Evolutionary conservation across 257 asterid genomes (phyloP).

Genomic region (Rhazya stricta): DNA sequence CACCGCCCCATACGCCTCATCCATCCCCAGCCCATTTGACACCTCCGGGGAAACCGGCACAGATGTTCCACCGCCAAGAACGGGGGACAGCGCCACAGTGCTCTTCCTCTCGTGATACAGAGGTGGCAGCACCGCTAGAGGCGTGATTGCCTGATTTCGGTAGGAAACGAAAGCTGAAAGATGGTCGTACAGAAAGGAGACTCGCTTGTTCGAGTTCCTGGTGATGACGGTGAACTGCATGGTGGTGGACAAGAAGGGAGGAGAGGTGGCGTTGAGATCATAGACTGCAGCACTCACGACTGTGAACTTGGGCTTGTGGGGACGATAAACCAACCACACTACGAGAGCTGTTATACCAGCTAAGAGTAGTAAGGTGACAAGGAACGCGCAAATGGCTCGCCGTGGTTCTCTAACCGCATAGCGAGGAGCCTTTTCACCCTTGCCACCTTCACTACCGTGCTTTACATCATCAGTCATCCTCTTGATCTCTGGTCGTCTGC

Average conservation of each 20-base stretch:
- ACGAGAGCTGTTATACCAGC: slow-evolving; percentile 42
- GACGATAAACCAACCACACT: slow-evolving; percentile 53
- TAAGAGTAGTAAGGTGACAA: slow-evolving; percentile 28
- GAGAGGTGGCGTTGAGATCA: slow-evolving; percentile 40
- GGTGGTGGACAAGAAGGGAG: slow-evolving; percentile 39
- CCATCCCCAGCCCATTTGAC: slow-evolving; percentile 35
- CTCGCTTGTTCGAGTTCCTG: slow-evolving; percentile 55
- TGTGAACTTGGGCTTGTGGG: slow-evolving; percentile 48
- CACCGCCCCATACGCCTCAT: slow-evolving; percentile 54
- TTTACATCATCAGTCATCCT: slow-evolving; percentile 20
- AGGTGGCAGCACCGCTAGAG: slow-evolving; percentile 46
- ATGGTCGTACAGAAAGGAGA: slow-evolving; percentile 41
- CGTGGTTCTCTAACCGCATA: slow-evolving; percentile 13
- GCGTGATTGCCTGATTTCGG: slow-evolving; percentile 47
- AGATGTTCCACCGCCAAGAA: slow-evolving; percentile 38
- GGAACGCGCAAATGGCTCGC: slow-evolving; percentile 22
- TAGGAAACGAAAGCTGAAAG: slow-evolving; percentile 49
- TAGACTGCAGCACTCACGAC: slow-evolving; percentile 50
- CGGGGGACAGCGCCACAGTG: slow-evolving; percentile 61
- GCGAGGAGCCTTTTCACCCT: background rate
- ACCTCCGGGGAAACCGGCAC: slow-evolving; percentile 52
- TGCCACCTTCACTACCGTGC: background rate
- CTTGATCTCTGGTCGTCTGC: background rate
- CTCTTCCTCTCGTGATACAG: slow-evolving; percentile 42
- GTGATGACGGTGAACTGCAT: slow-evolving; percentile 57